Base-by-base conservation (phyloP, 352 stramenopile species). In the Paralagenidium karlingii region DNA sequence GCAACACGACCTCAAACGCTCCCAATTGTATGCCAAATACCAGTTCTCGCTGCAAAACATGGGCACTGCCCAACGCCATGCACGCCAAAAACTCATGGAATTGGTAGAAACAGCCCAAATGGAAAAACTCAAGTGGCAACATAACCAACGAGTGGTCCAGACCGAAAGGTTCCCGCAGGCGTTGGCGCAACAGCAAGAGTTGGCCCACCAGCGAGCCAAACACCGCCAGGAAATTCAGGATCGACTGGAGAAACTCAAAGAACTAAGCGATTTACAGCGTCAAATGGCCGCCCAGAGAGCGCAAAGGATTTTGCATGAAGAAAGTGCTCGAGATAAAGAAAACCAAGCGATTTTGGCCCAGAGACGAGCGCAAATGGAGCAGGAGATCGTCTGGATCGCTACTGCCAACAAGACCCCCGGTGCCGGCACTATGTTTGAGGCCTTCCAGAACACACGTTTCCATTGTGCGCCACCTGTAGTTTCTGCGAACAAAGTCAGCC, bases 11-110 rank as follows among this genome's bases (percentile, higher is more conserved):
- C 55, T 84, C 34, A n/a, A n/a, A n/a, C n/a, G n/a, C n/a, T 62
- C 53, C 1, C 50, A 67, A 8, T 36, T 87, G 26, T 51, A 76
- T 33, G 21, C 43, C 30, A 65, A 61, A 31, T 80, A 84, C 47
- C 60, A 71, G 45, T 47, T 38, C n/a, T 78, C 68, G 19, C 47
- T 83, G 19, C 63, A 80, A 48, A 63, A 52, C 30, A 73, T 81
- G 47, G 74, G 68, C 12, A 58, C 60, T 11, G 74, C 68, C 2
- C 69, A 87, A 27, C 67, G 68, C 11, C 62, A 76, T 28, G 74
- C 73, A 15, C 54, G 69, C 1, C 40, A 61, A 27, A 82, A 81
- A 46, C 41, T 78, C 20, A 42, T 61, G 20, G 55, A 84, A 28
- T 51, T 84, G 15, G 44, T 71, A 29, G 56, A 73, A 29, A 41